Base-by-base conservation (phyloP, 805 yeast species). In the Lipomyces yamadae region DNA sequence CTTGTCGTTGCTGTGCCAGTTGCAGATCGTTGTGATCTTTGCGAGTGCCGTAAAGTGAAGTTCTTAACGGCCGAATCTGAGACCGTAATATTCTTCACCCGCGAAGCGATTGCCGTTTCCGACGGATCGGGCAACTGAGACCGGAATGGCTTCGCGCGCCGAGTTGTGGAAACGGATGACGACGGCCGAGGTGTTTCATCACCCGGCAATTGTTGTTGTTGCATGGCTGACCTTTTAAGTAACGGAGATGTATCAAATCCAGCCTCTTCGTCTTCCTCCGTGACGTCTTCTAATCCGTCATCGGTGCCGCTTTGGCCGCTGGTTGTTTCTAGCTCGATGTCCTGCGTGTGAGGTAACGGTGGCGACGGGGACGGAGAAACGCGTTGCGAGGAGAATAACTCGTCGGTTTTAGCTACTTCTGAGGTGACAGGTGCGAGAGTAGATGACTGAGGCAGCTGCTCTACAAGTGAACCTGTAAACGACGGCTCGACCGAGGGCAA, bases 401-500 rank as follows among this genome's bases (percentile, higher is more conserved):
- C 35, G 2, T 60, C 63, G 30, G 55, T 5, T 54, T 15, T n/a
- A 32, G 34, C 55, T 1, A 34, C 55, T 29, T 32, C 34, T 29
- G 63, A 53, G 7, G 33, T 39, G 15, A 13, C 48, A n/a, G 52
- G 63, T n/a, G 54, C 58, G 24, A 60, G 50, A 18, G 63, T 60
- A 10, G 63, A 60, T 1, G 63, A 60, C 6, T 32, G 55, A n/a
- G 63, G 35, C n/a, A 34, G 35, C 18, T 56, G 45, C 45, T 32
- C 56, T 8, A 62, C 35, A 24, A 66, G 60, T 15, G 69, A 66
- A 3, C 64, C 69, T 8, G 64, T 34, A 48, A 66, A 64, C 18
- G 70, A 67, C 5, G 65, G 42, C 53, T 67, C 70, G 57, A 67
- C 70, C 15, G 70, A 64, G 45, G 70, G 70, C 2, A 67, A 45